Conservation (phyloP, 2,329 filamentous ascomycete species). For the Pseudocercospora macadamiae region DNA sequence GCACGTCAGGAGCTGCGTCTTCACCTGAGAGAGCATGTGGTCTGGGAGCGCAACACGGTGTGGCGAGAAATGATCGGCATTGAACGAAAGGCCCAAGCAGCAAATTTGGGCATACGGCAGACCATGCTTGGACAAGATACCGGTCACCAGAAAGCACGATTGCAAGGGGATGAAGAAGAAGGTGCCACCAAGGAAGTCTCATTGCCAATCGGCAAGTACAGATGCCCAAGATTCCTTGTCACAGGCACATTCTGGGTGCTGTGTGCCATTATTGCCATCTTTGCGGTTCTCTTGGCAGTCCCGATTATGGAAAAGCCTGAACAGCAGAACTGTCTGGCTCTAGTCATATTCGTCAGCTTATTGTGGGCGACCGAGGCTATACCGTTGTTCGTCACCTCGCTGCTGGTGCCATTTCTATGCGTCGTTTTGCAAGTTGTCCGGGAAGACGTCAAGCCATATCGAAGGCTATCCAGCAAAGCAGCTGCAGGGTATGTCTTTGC, state of each 20-base stretch:
- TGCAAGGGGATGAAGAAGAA: slow-evolving; percentile 83
- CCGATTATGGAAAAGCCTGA: slow-evolving; percentile 85
- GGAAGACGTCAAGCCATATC: slow-evolving; percentile 69
- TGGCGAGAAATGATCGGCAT: slow-evolving; percentile 99
- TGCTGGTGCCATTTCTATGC: slow-evolving; percentile 90
- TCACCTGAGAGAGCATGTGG: slow-evolving; percentile 92
- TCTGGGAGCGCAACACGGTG: slow-evolving; percentile 98
- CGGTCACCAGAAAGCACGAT: slow-evolving; percentile 66
- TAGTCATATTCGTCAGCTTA: slow-evolving; percentile 90
- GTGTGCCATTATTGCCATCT: slow-evolving; percentile 70
- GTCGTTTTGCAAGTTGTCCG: slow-evolving; percentile 85
- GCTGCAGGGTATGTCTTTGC: slow-evolving; percentile 85
- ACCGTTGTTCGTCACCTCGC: slow-evolving; percentile 92
- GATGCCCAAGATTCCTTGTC: slow-evolving; percentile 79
- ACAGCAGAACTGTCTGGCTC: slow-evolving; percentile 93
- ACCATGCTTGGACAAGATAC: slow-evolving; percentile 77
- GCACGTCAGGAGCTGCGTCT: slow-evolving; percentile 85
- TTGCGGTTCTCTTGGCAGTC: slow-evolving; percentile 71
- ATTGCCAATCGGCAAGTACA: slow-evolving; percentile 79
- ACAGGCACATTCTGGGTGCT: slow-evolving; percentile 80
- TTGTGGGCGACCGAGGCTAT: slow-evolving; percentile 96
- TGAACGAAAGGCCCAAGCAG: slow-evolving; percentile 91
- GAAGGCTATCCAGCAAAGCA: slow-evolving; percentile 74
- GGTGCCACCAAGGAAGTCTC: slow-evolving; percentile 67
- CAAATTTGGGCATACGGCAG: slow-evolving; percentile 77